Base-by-base conservation (phyloP, 2,329 filamentous ascomycete genomes). In the Celoporthe dispersa region DNA sequence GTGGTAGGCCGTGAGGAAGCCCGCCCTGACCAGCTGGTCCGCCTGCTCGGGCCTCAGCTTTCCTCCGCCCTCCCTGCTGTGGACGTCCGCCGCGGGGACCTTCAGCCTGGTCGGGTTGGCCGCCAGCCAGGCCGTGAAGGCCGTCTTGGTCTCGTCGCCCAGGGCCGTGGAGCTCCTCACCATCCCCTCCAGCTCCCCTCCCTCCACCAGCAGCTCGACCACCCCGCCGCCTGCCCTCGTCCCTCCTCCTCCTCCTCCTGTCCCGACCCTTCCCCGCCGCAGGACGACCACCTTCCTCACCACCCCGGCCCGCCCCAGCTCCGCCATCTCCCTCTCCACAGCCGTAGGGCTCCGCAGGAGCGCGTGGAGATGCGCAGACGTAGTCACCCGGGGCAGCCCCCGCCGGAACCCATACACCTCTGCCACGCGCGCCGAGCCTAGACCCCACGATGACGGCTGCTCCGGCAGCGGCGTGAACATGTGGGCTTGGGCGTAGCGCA, bases 381-480 rank as follows among this genome's bases (percentile, higher is more conserved):
- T 91, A 6, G 91, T 88, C 31, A 93, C 82, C 0, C 88, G 88
- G 12, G 92, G 90, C 53, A 92, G 78, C 19, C 79, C 79, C 41
- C 79, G 80, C 25, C 91, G 84, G 76, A 87, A 90, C 72, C 89
- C 88, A 66, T 93, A 82, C 22, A 92, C 80, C 75, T 91, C 87
- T 2, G 90, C 83, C 19, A 89, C 88, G 14, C 89, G 84, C 28
- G 85, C 86, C 6, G 88, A 90, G 74, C 84, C 87, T 85, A 94
- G 88, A 31, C 91, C 90, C 19, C 61, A 64, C 5, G 68, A 51
- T 0, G 85, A 82, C 11, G 81, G 81, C 60, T 80, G 81, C 28
- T 85, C 82, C 2, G 91, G 91, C 14, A 93, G 81, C 1, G 86
- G 81, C 53, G 84, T 85, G 80, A 93, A 94, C 86, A 91, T 92